phyloP scores from a whole-genome alignment of 2,329 filamentous ascomycete species.

The Botrytis pseudocinerea region DNA sequence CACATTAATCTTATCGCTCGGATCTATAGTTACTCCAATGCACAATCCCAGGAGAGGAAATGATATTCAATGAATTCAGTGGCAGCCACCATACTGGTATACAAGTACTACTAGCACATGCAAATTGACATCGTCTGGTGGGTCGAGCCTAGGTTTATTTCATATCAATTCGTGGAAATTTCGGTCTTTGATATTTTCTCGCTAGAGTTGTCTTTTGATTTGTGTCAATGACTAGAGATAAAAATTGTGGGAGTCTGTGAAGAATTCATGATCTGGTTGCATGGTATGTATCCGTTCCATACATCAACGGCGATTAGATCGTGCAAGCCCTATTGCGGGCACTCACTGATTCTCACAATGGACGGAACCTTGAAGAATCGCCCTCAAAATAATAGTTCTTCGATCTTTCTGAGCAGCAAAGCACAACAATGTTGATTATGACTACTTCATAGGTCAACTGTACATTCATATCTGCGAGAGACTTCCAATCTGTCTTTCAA shows the following conservation, averaged over 20 bases:
- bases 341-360: neutral
- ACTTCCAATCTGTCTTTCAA: neutral
- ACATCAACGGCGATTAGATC: no score
- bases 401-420: neutral
- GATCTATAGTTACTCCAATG: neutral
- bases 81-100: neutral
- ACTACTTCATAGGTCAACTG: neutral
- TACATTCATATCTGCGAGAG: neutral
- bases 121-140: neutral
- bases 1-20: neutral
- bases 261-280: neutral
- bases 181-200: neutral
- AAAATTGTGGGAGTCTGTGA: neutral
- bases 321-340: neutral
- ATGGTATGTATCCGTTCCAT: neutral
- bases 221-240: neutral
- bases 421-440: neutral
- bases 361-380: neutral
- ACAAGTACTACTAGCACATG: slow-evolving; percentile 11
- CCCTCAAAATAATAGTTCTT: neutral
- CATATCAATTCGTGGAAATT: slow-evolving; percentile 3
- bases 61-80: neutral
- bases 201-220: neutral
- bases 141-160: slow-evolving; percentile 1
- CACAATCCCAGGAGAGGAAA: neutral